phyloP scores from a whole-genome alignment of 345 rosid species.

The Psidium friedrichsthalianum region DNA sequence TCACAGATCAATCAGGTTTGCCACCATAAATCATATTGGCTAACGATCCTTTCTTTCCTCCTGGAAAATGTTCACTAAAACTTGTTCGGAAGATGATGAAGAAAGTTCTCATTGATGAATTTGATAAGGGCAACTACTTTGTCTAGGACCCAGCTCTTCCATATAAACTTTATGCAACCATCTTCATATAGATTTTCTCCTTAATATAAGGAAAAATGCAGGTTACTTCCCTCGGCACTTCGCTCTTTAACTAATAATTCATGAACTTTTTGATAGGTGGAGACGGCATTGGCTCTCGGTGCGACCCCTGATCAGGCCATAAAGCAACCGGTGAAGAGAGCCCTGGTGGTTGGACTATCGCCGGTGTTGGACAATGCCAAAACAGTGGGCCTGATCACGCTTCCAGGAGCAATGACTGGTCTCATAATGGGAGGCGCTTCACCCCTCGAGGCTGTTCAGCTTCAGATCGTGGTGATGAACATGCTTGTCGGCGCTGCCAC shows the following conservation, averaged over 20 bases:
- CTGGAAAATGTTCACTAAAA: background rate
- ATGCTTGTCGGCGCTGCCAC: slow-evolving; percentile 77
- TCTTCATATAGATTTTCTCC: background rate
- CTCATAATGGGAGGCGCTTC: slow-evolving; percentile 95
- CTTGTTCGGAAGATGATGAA: background rate
- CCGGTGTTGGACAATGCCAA: slow-evolving; percentile 83
- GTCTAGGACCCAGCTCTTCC: background rate
- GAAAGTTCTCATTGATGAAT: background rate
- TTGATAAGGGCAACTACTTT: background rate
- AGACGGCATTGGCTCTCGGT: slow-evolving; percentile 80
- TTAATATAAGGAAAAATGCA: background rate
- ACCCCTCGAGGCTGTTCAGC: slow-evolving; percentile 74
- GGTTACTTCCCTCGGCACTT: background rate
- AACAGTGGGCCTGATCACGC: slow-evolving; percentile 77
- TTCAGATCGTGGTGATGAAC: slow-evolving; percentile 88
- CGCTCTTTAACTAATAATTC: background rate
- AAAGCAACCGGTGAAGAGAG: slow-evolving; percentile 52
- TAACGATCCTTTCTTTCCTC: background rate
- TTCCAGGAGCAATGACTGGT: slow-evolving; percentile 89
- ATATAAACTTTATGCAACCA: background rate
- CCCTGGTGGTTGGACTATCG: slow-evolving; percentile 64
- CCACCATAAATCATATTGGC: background rate
- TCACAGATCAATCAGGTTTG: slow-evolving; percentile 41
- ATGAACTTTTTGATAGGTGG: slow-evolving; percentile 4
- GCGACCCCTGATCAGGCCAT: slow-evolving; percentile 85